Evolutionary conservation across 495 filamentous ascomycete genomes (phyloP).

Genomic region (Penicillium nucicola): DNA sequence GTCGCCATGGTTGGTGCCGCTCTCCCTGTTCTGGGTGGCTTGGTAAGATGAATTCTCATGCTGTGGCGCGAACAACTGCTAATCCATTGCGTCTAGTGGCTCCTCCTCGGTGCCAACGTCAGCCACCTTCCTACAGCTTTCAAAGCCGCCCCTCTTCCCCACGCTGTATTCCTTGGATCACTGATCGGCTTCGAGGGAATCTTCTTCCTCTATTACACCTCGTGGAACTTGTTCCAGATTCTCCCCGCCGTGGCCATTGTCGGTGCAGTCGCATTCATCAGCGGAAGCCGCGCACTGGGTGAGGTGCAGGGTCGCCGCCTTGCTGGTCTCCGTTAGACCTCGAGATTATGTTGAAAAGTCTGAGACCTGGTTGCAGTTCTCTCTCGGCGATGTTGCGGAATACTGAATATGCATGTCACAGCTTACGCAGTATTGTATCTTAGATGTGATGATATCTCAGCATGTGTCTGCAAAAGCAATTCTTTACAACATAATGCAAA

Average conservation of each 20-base stretch:
- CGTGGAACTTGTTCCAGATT: slow-evolving; percentile 89
- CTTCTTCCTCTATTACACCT: slow-evolving; percentile 93
- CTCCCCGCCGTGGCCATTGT: slow-evolving; percentile 69
- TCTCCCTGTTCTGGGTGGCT: slow-evolving; percentile 65
- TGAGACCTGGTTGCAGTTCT: neutral
- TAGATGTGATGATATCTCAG: slow-evolving; percentile 19
- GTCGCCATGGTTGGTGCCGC: slow-evolving; percentile 64
- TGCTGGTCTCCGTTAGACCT: slow-evolving; percentile 66
- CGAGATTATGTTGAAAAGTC: neutral
- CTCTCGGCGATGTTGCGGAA: neutral
- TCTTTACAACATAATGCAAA: neutral
- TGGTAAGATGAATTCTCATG: slow-evolving; percentile 50
- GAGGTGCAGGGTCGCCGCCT: slow-evolving; percentile 88
- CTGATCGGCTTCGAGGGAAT: slow-evolving; percentile 83
- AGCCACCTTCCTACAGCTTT: slow-evolving; percentile 74
- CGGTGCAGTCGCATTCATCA: slow-evolving; percentile 72
- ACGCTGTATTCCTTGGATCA: slow-evolving; percentile 78
- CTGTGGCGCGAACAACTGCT: neutral
- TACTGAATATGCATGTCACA: neutral
- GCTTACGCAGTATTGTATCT: slow-evolving; percentile 14
- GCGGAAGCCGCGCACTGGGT: slow-evolving; percentile 84
- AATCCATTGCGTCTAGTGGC: slow-evolving; percentile 54
- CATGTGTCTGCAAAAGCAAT: slow-evolving; percentile 4
- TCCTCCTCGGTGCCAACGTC: slow-evolving; percentile 78
- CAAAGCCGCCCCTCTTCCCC: slow-evolving; percentile 68